Percentiles rank a stretch among this genome's conserved stretches.
Conservation (phyloP, 176 grass and related monocot genomes). For the Rhynchospora pubera region DNA sequence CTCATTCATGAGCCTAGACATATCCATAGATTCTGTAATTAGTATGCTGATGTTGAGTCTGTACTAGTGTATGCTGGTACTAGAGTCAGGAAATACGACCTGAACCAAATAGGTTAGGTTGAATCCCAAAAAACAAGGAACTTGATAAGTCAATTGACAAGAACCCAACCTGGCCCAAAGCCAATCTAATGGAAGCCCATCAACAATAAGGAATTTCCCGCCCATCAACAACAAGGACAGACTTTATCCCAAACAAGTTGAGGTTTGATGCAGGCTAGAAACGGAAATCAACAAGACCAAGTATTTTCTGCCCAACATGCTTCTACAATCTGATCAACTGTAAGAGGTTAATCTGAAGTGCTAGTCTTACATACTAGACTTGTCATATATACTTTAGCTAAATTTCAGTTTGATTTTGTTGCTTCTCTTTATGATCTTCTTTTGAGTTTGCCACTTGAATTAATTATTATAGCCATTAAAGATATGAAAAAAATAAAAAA, state of each 20-base stretch:
- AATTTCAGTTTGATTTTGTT: background rate
- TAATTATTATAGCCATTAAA: background rate
- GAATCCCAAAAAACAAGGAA: background rate
- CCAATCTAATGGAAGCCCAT: background rate
- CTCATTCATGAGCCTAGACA: conserved; percentile 62
- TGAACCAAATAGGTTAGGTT: background rate
- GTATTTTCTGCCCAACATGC: too few relatives aligned
- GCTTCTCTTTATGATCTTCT: background rate
- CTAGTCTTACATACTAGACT: background rate
- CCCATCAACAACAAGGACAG: too few relatives aligned
- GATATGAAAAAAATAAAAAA: background rate
- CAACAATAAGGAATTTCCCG: background rate
- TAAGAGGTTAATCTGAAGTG: background rate
- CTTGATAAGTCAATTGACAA: background rate
- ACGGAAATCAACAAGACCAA: too few relatives aligned
- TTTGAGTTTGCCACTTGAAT: background rate
- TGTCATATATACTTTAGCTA: background rate
- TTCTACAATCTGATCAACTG: too few relatives aligned
- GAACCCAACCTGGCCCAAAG: background rate
- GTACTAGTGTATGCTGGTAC: background rate
- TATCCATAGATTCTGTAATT: background rate
- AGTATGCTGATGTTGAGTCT: background rate
- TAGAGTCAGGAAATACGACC: background rate
- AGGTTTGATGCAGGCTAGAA: too few relatives aligned
- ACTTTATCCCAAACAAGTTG: too few relatives aligned